A percentile compares a stretch with the other conserved stretches of the same genome.
These are phyloP conservation scores for Aspergillus haitiensis DNA, from an alignment of 495 filamentous ascomycete genomes.

Conservation along the genomic window DNA sequence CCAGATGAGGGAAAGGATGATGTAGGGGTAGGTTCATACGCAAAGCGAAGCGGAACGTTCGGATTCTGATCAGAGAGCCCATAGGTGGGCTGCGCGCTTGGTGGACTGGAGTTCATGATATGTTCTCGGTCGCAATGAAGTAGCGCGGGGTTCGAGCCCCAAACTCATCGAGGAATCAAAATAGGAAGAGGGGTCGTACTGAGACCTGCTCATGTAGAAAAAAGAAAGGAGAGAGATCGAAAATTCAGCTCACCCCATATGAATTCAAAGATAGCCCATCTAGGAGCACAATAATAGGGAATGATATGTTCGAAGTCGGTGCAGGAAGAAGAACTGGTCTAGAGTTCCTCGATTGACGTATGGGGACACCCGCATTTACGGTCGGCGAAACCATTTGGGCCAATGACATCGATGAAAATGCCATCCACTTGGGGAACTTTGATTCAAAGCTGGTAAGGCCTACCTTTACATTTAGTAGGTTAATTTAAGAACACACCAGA, in stretches of 20 bases:
- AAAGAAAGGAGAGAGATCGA: neutral
- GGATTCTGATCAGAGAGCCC: slow-evolving; percentile 18
- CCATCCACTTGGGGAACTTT: too few species aligned
- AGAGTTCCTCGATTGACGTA: slow-evolving; percentile 7
- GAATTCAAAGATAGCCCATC: too few species aligned
- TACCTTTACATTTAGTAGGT: too few species aligned
- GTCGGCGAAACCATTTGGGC: slow-evolving; percentile 3
- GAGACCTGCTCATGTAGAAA: slow-evolving; percentile 13
- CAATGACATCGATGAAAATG: slow-evolving; percentile 7
- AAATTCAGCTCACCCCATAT: slow-evolving; percentile 1
- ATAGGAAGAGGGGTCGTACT: slow-evolving; percentile 13
- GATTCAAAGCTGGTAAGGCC: too few species aligned
- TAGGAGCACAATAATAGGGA: neutral
- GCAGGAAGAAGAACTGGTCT: slow-evolving; percentile 4
- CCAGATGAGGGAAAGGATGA: slow-evolving; percentile 10
- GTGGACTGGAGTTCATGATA: slow-evolving; percentile 27
- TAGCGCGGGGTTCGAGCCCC: slow-evolving; percentile 23
- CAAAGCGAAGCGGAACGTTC: slow-evolving; percentile 14
- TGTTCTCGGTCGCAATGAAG: slow-evolving; percentile 22
- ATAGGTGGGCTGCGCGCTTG: slow-evolving; percentile 15
- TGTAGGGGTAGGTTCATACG: slow-evolving; percentile 4
- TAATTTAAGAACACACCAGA: too few species aligned
- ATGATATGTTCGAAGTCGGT: too few species aligned
- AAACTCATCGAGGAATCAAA: slow-evolving; percentile 19
- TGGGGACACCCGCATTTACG: slow-evolving; percentile 14